Evolutionary conservation across 2,329 filamentous ascomycete species (phyloP).

Genomic region (Fusarium sp.): DNA sequence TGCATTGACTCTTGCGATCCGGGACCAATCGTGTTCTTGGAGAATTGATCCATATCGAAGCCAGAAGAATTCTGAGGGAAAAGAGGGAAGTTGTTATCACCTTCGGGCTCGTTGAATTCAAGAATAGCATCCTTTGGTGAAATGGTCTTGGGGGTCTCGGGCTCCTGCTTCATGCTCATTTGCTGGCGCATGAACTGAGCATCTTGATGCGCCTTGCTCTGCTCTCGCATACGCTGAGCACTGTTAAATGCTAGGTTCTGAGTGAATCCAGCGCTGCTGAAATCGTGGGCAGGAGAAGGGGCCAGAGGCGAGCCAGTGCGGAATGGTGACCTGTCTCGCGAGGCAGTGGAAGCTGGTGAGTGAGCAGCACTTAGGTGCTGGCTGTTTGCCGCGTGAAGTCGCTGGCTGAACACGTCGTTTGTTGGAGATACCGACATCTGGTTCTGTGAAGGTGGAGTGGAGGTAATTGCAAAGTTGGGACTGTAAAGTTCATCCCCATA

Average conservation of each 20-base stretch:
- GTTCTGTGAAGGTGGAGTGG: conserved; percentile 60
- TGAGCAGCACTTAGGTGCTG: conserved; percentile 71
- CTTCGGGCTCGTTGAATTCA: conserved; percentile 81
- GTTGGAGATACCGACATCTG: conserved; percentile 57
- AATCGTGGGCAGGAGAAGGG: conserved; percentile 56
- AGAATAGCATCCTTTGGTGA: conserved; percentile 92
- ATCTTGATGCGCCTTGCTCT: conserved; percentile 68
- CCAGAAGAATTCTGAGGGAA: conserved; percentile 70
- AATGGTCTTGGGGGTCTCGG: conserved; percentile 78
- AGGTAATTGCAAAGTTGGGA: conserved; percentile 68
- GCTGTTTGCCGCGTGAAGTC: conserved; percentile 80
- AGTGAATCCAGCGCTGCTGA: conserved; percentile 34
- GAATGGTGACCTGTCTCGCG: conserved; percentile 83
- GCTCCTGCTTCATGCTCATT: conserved; percentile 52
- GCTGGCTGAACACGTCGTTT: conserved; percentile 74
- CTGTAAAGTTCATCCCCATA: conserved; percentile 88
- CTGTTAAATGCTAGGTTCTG: conserved; percentile 56
- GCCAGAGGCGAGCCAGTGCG: conserved; percentile 73
- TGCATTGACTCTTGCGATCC: conserved; percentile 32
- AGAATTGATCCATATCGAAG: conserved; percentile 54
- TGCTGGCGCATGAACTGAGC: conserved; percentile 57
- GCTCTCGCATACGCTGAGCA: conserved; percentile 68
- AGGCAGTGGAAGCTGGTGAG: conserved; percentile 57
- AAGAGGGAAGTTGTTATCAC: conserved; percentile 74
- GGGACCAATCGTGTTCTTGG: conserved; percentile 46